Percentiles rank a stretch among this genome's conserved stretches.
Conservation (phyloP, 768 basidiomycete genomes). For the Calocybe cyanea region DNA sequence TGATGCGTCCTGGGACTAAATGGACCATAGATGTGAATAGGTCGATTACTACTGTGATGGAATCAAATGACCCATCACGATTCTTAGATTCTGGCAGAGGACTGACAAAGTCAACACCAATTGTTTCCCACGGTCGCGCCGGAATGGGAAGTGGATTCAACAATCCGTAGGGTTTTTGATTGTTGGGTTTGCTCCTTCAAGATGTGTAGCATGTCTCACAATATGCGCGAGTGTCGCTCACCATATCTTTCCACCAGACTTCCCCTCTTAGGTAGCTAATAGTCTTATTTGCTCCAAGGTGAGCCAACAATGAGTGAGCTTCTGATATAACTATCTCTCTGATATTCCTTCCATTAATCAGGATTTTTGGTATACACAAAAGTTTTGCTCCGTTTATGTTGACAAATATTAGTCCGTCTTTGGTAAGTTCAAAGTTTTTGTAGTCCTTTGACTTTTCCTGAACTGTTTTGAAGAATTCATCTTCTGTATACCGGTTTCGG, state of each 20-base stretch:
- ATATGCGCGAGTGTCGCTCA: constrained; percentile 13
- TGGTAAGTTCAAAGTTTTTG: constrained; percentile 12
- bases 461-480: constrained; percentile 15
- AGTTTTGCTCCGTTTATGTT: constrained; percentile 5
- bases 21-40: constrained; percentile 10
- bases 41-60: constrained; percentile 17
- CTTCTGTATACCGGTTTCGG: constrained; percentile 9
- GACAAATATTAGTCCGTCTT: constrained; percentile 14
- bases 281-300: constrained; percentile 30
- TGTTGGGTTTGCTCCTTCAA: constrained; percentile 14
- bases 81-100: constrained; percentile 16
- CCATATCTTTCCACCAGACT: constrained; percentile 29
- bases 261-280: constrained; percentile 25
- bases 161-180: constrained; percentile 21
- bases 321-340: constrained; percentile 30
- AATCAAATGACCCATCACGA: constrained; percentile 3
- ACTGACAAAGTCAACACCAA: constrained; percentile 18
- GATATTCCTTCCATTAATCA: constrained; percentile 10
- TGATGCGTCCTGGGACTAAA: constrained; percentile 5
- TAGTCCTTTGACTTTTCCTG: constrained; percentile 12
- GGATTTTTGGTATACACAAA: constrained; percentile 19
- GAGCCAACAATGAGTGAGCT: constrained; percentile 34
- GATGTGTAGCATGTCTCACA: constrained; percentile 25
- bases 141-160: constrained; percentile 19
- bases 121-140: constrained; percentile 8